These are phyloP conservation scores for Podospora tetraspora DNA, from an alignment of 495 filamentous ascomycete species.

Conservation along the genomic window DNA sequence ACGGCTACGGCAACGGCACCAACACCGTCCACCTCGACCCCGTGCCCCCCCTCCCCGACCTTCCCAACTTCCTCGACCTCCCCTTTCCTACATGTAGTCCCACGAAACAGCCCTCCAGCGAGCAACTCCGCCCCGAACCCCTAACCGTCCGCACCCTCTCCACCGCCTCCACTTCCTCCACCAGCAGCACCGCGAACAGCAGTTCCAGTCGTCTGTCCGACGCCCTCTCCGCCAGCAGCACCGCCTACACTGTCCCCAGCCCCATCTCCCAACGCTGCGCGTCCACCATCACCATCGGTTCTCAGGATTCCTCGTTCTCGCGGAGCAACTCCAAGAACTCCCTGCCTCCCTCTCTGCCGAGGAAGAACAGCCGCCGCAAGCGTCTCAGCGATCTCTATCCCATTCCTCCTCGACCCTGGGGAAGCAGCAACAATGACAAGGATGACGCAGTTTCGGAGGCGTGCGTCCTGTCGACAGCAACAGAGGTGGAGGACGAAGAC, in stretches of 20 bases:
- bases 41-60: background rate
- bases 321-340: background rate
- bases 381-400: constrained; percentile 14
- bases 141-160: constrained; percentile 23
- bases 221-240: constrained; percentile 7
- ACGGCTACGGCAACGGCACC: constrained; percentile 42
- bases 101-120: background rate
- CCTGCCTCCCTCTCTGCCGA: constrained; percentile 14
- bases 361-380: constrained; percentile 18
- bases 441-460: background rate
- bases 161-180: constrained; percentile 22
- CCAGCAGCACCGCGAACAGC: constrained; percentile 23
- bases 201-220: constrained; percentile 12
- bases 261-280: constrained; percentile 1
- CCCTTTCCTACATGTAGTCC: background rate
- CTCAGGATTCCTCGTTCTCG: background rate
- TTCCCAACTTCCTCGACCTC: background rate
- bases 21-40: constrained; percentile 23
- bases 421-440: constrained; percentile 1
- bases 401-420: constrained; percentile 20
- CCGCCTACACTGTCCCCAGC: constrained; percentile 14
- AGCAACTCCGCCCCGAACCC: constrained; percentile 12
- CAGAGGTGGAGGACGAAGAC: constrained; percentile 7
- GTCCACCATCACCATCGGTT: background rate
- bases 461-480: background rate